A percentile compares a stretch with the other conserved stretches of the same genome.
These are phyloP conservation scores for Colletotrichum sp. DNA, from an alignment of 2,329 filamentous ascomycete species.

Conservation along the genomic window DNA sequence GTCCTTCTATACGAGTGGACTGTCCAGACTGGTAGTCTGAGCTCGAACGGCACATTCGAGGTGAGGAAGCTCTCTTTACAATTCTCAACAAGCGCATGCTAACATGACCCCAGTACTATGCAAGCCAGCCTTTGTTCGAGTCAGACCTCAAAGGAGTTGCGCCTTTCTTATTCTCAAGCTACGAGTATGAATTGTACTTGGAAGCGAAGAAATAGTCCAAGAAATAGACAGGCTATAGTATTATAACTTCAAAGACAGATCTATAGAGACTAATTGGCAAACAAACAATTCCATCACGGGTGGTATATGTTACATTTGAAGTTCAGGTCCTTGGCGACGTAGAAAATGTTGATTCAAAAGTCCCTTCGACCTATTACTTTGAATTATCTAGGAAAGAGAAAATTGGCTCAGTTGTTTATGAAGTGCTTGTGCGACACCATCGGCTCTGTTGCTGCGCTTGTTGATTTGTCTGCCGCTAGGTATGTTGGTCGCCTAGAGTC, in stretches of 20 bases:
- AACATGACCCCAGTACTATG: constrained; percentile 23
- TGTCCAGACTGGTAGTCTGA: constrained; percentile 38
- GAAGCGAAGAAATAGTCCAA: not conserved
- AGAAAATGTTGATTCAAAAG: not conserved
- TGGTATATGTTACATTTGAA: not conserved
- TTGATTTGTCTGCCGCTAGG: too few species aligned
- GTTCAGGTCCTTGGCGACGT: not conserved
- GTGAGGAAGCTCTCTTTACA: constrained; percentile 32
- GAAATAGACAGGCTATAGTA: not conserved
- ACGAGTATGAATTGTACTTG: constrained; percentile 25
- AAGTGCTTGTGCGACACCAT: not conserved
- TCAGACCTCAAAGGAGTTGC: constrained; percentile 30
- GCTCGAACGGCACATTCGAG: constrained; percentile 41
- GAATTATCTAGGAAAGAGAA: not conserved
- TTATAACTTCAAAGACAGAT: not conserved
- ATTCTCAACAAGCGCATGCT: not conserved
- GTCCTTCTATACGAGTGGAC: constrained; percentile 42
- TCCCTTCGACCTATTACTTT: not conserved
- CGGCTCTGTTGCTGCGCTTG: not conserved
- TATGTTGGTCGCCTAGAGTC: not conserved
- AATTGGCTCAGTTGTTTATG: not conserved
- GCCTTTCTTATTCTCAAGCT: constrained; percentile 29
- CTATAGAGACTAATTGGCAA: not conserved
- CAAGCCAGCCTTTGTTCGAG: constrained; percentile 28
- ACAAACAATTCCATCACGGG: not conserved